Base-by-base conservation (phyloP, 805 yeast genomes). In the Pichia sporocuriosa region DNA sequence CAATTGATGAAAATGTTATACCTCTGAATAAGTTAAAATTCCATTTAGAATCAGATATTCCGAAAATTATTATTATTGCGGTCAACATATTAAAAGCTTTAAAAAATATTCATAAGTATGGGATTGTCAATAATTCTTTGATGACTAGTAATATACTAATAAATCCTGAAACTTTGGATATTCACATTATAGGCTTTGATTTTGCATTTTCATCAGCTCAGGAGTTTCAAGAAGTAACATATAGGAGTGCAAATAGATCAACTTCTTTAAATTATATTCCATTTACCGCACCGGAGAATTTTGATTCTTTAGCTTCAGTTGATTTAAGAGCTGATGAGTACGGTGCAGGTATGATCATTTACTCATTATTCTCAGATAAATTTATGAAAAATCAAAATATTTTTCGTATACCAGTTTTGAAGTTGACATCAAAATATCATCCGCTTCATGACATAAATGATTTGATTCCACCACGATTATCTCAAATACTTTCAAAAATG, bases 271-370 rank as follows among this genome's bases (percentile, higher is more conserved):
- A 64, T 23, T 59, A 66, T 44, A 52, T 72, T 17, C 73, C 75
- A 1, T 74, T 67, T 47, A 65, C 71, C 46, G 68, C 77, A 1
- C 79, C 79, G 1, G 79, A 74, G 51, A 62, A 67, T 6, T 64
- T 72, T 20, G 69, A 73, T 1, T 66, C 64, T 22, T 51, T 52
- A 13, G 57, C 57, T 24, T 53, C 62, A 12, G 72, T 69, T 17
- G 77, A 73, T 45, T 66, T 57, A 49, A 58, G 74, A 35, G 63
- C 78, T 0, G 79, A 74, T 51, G 60, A 71, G 35, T 74, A 73
- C 52, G 62, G 73, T 23, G 39, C 72, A 9, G 79, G 79, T 28
- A 62, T 73, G n/a, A 66, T 73, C 7, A 43, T 74, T 16, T 73
- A 74, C 46, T 75, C 73, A 40, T 43, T 70, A n/a, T 42, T 73